Conservation (phyloP, 2,329 filamentous ascomycete species). For the Graphium sp. region DNA sequence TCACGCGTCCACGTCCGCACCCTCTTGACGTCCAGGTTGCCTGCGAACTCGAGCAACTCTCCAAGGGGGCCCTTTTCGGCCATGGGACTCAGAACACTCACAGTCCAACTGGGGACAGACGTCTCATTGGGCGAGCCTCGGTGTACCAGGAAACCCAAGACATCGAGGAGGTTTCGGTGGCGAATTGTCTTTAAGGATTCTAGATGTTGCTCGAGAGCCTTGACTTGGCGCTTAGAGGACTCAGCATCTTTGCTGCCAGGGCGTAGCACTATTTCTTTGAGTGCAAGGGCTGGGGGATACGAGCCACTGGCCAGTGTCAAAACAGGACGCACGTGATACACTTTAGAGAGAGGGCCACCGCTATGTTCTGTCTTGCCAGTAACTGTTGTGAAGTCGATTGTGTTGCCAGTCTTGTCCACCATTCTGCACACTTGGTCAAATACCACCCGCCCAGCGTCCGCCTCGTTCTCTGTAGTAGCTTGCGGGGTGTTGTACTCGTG, state of each 20-base stretch:
- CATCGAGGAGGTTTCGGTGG: constrained; percentile 60
- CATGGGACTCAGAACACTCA: constrained; percentile 59
- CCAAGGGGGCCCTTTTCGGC: constrained; percentile 70
- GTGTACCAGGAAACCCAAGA: constrained; percentile 72
- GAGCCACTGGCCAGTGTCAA: constrained; percentile 29
- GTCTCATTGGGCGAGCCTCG: constrained; percentile 25
- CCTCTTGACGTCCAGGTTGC: constrained; percentile 54
- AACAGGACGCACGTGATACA: constrained; percentile 58
- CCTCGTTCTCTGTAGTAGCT: constrained; percentile 11
- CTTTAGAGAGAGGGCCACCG: constrained; percentile 47
- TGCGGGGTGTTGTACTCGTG: constrained; percentile 18
- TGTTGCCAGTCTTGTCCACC: constrained; percentile 45
- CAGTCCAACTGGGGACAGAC: constrained; percentile 39
- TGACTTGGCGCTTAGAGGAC: constrained; percentile 59
- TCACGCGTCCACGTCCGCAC: constrained; percentile 85
- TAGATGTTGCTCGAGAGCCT: constrained; percentile 60
- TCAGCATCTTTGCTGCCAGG: constrained; percentile 38
- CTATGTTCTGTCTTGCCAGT: constrained; percentile 50
- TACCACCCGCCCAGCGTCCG: constrained; percentile 24
- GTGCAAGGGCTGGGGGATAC: constrained; percentile 40
- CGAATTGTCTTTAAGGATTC: constrained; percentile 57
- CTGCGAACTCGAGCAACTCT: constrained; percentile 67
- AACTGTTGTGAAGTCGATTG: constrained; percentile 53
- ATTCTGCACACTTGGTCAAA: constrained; percentile 53
- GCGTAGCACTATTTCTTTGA: constrained; percentile 54